Percentiles rank a stretch among this genome's conserved stretches.
These are phyloP conservation scores for Emiliania huxleyi DNA, from an alignment of 78 protist species.

Conservation along the genomic window DNA sequence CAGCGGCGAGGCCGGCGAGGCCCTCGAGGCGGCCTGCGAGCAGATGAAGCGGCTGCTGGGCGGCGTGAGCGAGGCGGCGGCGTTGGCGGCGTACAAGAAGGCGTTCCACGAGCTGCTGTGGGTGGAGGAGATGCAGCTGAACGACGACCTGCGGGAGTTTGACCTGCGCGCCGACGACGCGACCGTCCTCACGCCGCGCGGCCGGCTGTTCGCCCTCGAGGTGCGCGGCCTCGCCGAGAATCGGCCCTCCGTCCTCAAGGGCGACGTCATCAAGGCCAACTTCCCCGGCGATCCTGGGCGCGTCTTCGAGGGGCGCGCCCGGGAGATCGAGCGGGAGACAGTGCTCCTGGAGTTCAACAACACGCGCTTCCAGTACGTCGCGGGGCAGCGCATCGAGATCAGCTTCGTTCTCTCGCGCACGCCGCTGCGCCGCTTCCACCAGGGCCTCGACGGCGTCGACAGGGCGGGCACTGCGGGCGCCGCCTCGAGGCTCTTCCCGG, in stretches of 20 bases:
- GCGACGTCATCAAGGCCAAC: neutral
- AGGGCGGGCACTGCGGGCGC: neutral
- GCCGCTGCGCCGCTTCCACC: conserved; percentile 9
- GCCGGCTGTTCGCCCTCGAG: neutral
- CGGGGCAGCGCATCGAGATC: neutral
- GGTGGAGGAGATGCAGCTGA: conserved; percentile 8
- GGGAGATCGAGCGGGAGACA: neutral
- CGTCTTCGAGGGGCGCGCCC: neutral
- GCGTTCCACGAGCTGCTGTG: neutral
- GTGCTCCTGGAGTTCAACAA: neutral
- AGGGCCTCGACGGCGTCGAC: neutral
- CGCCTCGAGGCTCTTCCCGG: neutral
- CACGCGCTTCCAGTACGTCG: neutral
- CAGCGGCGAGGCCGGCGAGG: neutral
- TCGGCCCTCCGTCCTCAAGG: neutral
- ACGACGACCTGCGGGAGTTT: neutral
- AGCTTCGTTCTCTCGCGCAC: neutral
- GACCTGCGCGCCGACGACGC: neutral
- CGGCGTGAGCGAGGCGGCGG: neutral
- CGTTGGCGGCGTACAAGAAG: neutral
- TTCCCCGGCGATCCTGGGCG: neutral
- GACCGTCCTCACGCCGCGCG: neutral
- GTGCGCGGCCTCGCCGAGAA: conserved; percentile 26
- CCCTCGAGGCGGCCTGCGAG: neutral
- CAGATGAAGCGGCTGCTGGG: neutral